Conservation (phyloP, 441 rosid species). For the Eutrema salsugineum region DNA sequence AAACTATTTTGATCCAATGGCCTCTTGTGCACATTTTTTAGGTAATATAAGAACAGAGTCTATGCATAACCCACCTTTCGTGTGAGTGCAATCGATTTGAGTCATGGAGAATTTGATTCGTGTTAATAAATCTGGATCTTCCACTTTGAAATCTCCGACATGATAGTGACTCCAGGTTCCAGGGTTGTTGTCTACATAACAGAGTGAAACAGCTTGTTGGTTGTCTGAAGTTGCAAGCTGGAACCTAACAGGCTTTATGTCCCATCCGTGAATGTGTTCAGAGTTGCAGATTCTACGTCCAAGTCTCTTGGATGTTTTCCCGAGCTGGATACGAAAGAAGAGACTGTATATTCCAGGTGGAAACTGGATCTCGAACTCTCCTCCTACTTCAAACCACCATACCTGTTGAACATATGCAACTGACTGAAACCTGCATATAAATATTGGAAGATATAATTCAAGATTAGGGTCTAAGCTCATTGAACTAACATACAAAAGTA, state of each 20-base stretch:
- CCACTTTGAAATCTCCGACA: conserved; percentile 64
- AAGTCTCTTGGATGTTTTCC: conserved; percentile 49
- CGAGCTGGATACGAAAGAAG: conserved; percentile 72
- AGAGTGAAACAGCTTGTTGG: conserved; percentile 44
- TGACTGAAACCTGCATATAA: conserved; percentile 45
- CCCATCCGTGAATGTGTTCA: conserved; percentile 79
- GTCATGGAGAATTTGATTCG: conserved; percentile 65
- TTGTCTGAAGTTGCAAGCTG: conserved; percentile 62
- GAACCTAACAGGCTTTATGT: conserved; percentile 62
- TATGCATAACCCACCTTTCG: conserved; percentile 74
- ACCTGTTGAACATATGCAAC: conserved; percentile 78
- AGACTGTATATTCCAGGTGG: conserved; percentile 64
- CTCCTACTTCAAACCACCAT: conserved; percentile 91
- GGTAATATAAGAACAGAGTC: conserved; percentile 60
- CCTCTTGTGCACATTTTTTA: conserved; percentile 24
- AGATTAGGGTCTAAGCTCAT: neutral
- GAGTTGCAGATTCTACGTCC: conserved; percentile 62
- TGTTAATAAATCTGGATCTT: conserved; percentile 20
- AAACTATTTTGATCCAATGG: conserved; percentile 5
- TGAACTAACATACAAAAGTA: neutral
- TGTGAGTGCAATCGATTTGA: conserved; percentile 90
- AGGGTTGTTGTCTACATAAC: conserved; percentile 43
- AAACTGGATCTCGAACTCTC: conserved; percentile 64
- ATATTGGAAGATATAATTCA: neutral
- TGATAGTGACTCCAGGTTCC: conserved; percentile 65